These are phyloP conservation scores for Arthrinium phaeospermum DNA, from an alignment of 2,329 filamentous ascomycete genomes.

Conservation along the genomic window DNA sequence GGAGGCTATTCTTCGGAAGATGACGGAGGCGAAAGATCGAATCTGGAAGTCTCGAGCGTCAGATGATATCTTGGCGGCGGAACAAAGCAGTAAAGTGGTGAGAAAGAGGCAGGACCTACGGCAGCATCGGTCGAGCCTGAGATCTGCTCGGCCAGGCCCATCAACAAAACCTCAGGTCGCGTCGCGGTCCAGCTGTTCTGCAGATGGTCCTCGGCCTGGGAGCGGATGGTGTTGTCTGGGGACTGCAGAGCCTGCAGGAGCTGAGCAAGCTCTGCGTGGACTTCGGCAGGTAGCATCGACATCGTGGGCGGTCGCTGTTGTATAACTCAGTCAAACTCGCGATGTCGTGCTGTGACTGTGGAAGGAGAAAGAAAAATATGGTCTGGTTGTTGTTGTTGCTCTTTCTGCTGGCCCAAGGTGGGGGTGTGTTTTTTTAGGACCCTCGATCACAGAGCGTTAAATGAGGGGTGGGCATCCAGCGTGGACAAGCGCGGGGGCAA, in stretches of 20 bases:
- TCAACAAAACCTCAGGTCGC: slow-evolving; percentile 85
- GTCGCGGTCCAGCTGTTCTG: slow-evolving; percentile 86
- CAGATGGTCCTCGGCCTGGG: slow-evolving; percentile 87
- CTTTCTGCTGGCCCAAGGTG: slow-evolving; percentile 13
- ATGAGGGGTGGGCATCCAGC: slow-evolving; percentile 14
- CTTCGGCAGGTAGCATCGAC: slow-evolving; percentile 85
- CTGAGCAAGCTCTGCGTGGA: slow-evolving; percentile 83
- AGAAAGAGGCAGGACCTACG: slow-evolving; percentile 54
- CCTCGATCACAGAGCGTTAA: slow-evolving; percentile 16
- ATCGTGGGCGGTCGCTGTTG: slow-evolving; percentile 51
- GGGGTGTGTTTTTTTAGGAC: slow-evolving; percentile 18
- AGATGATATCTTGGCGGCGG: not conserved
- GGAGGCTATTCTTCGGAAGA: slow-evolving; percentile 91
- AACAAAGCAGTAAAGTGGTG: slow-evolving; percentile 9
- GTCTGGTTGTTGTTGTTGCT: slow-evolving; percentile 7
- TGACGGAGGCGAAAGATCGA: slow-evolving; percentile 88
- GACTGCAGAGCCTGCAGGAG: slow-evolving; percentile 89
- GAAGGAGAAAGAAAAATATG: not conserved
- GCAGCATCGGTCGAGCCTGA: slow-evolving; percentile 74
- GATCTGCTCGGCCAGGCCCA: slow-evolving; percentile 94
- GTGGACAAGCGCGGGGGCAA: slow-evolving; percentile 4
- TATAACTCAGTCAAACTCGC: slow-evolving; percentile 12
- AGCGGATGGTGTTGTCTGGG: slow-evolving; percentile 83
- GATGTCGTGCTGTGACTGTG: slow-evolving; percentile 7
- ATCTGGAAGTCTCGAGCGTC: slow-evolving; percentile 57